phyloP scores from a whole-genome alignment of 805 yeast genomes.

The Candida nemodendra region DNA sequence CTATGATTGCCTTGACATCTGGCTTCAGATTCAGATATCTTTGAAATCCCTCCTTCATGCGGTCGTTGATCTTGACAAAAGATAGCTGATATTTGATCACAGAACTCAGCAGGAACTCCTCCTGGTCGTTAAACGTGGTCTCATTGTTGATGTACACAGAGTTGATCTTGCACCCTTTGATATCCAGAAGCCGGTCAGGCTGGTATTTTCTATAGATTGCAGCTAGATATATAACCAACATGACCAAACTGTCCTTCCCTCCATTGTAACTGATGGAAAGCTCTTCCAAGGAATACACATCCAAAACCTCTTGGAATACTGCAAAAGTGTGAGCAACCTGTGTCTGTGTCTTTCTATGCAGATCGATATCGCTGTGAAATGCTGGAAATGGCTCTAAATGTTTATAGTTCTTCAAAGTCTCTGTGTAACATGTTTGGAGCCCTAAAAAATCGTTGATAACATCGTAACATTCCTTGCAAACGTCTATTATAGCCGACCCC shows the following conservation, averaged over 20 bases:
- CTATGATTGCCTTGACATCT: conserved; percentile 67
- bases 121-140: conserved; percentile 67
- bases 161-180: conserved; percentile 29
- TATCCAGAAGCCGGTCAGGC: conserved; percentile 12
- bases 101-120: conserved; percentile 60
- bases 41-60: conserved; percentile 67
- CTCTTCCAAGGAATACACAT: conserved; percentile 37
- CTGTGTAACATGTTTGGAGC: conserved; percentile 13
- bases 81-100: conserved; percentile 54
- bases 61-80: conserved; percentile 40
- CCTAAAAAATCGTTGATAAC: conserved; percentile 15
- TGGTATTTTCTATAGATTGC: conserved; percentile 33
- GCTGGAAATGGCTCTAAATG: conserved; percentile 11
- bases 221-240: conserved; percentile 73
- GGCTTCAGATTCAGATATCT: conserved; percentile 54
- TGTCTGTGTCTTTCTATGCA: conserved; percentile 24
- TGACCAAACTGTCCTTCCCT: conserved; percentile 93
- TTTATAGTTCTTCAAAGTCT: conserved; percentile 1
- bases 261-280: conserved; percentile 89
- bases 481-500: conserved; percentile 19
- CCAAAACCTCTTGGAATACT: conserved; percentile 20
- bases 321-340: conserved; percentile 24
- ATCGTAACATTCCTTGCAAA: conserved; percentile 23
- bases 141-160: conserved; percentile 77
- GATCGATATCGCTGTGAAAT: conserved; percentile 13